Evolutionary conservation across 192 early-diverging fungal species (phyloP).

Genomic region (Coemansia umbellata): DNA sequence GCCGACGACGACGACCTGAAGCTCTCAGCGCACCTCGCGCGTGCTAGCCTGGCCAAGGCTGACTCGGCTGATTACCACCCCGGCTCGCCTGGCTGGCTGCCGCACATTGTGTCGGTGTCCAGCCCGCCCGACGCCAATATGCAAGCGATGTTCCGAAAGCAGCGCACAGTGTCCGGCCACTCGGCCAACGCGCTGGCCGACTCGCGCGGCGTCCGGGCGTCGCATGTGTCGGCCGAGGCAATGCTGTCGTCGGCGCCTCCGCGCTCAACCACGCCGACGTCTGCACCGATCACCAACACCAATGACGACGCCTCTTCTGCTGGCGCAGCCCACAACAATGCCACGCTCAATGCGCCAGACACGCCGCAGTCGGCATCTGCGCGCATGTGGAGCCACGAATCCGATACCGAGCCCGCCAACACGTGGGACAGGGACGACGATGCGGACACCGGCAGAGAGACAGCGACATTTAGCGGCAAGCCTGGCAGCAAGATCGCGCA

Average conservation of each 20-base stretch:
- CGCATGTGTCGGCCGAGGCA: conserved; percentile 15
- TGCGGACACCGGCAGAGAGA: not conserved
- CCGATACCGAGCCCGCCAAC: not conserved
- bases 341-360: conserved; percentile 3
- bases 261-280: conserved; percentile 16
- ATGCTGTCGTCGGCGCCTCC: conserved; percentile 1
- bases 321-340: not conserved
- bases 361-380: conserved; percentile 19
- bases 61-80: conserved; percentile 5
- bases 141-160: conserved; percentile 14
- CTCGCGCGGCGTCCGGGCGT: not conserved
- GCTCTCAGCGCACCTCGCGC: conserved; percentile 17
- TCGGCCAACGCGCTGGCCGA: conserved; percentile 9
- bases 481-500: conserved; percentile 3
- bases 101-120: conserved; percentile 38
- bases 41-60: conserved; percentile 6
- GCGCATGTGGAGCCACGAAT: not conserved
- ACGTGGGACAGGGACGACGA: conserved; percentile 5
- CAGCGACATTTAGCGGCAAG: not conserved
- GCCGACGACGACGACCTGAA: conserved; percentile 12
- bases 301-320: not conserved
- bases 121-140: conserved; percentile 17
- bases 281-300: conserved; percentile 11
- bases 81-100: conserved; percentile 39
- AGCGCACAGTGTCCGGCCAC: conserved; percentile 22